Evolutionary conservation across 2,329 filamentous ascomycete species (phyloP), one percentile per base, ranked within the genome.

Genomic region (Rasamsonia emersonii): DNA sequence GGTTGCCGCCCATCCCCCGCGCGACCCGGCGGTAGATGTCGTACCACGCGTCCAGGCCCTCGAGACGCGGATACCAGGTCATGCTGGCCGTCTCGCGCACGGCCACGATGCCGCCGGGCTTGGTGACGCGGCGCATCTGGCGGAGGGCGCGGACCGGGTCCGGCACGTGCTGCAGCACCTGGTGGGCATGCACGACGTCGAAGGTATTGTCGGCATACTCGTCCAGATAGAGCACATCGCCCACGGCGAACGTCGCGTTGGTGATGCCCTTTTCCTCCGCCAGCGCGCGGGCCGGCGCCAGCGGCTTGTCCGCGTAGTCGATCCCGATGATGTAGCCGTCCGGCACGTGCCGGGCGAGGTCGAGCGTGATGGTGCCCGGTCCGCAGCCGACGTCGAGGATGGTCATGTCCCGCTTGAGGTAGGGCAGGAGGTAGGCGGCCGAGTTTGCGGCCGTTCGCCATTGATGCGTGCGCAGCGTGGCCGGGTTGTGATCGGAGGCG

Each of bases 131-230:
- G 4, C 63, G 57, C 68, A 78, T 72, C 41, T 75, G 69, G n/a
- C 54, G 53, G 31, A 77, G 51, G 0, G 70, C 68, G 2, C 53
- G 47, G 0, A 71, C 50, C 0, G 73, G 72, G 32, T 71, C 59
- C 8, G 57, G 45, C 4, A 79, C 54, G 45, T 79, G 75, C 36
- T 70, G 65, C 4, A 79, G 56, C 1, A 78, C 67, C 43, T 77
- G 73, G 42, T 76, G 71, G 7, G 66, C 68, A 43, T 75, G 69
- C 3, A 78, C 73, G 4, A 79, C 46, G 39, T 79, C 75, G 39
- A 79, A 79, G 2, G 54, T 51, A 16, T 56, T 53, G 26, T 75
- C 65, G 2, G 35, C 28, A 27, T 56, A 59, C 1, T 46, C 38
- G 1, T 30, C 15, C 39, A 69, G 56, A 2, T 51, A 39, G 35